These are phyloP conservation scores for Ulota crispa DNA, from an alignment of 225 moss, liverwort and hornwort species.

Conservation along the genomic window DNA sequence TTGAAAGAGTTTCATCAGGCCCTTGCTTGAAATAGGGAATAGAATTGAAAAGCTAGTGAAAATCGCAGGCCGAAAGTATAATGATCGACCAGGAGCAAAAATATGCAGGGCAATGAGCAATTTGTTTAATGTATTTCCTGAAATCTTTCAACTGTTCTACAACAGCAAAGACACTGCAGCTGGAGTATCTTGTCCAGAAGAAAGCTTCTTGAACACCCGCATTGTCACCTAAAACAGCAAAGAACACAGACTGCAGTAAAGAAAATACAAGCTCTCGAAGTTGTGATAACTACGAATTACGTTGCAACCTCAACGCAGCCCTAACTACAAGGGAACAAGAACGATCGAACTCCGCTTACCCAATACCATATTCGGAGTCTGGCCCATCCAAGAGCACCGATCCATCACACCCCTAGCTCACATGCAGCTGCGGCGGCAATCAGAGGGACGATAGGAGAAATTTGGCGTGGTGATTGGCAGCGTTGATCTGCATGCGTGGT, in stretches of 20 bases:
- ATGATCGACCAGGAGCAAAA: neutral
- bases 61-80: too few species aligned
- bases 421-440: too few species aligned
- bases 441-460: too few species aligned
- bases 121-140: neutral
- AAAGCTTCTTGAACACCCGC: neutral
- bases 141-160: neutral
- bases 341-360: neutral
- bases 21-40: neutral
- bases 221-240: neutral
- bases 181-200: neutral
- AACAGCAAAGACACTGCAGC: neutral
- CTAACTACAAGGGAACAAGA: neutral
- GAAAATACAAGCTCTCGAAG: neutral
- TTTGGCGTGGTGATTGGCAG: too few species aligned
- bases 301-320: neutral
- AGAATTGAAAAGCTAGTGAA: neutral
- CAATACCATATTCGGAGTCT: too few species aligned
- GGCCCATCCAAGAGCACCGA: too few species aligned
- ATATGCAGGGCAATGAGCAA: neutral
- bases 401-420: too few species aligned
- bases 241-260: neutral
- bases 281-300: neutral
- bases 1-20: neutral
- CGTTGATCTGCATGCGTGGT: too few species aligned